Evolutionary conservation across 306 rosid genomes (phyloP).

Genomic region (Fragaria nilgerrensis): DNA sequence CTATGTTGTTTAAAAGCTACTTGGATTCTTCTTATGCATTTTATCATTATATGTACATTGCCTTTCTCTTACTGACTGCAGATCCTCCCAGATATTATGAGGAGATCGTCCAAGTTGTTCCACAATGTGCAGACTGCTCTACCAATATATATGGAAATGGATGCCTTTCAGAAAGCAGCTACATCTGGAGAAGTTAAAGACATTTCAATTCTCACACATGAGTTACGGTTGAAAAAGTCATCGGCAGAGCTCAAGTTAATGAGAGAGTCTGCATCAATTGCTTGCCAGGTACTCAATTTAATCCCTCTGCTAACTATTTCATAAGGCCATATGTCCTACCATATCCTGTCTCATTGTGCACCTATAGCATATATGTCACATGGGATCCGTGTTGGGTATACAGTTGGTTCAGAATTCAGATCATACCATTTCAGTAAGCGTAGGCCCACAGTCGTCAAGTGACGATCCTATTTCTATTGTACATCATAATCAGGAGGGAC

Average conservation of each 20-base stretch:
- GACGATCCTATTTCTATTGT: background rate
- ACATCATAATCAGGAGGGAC: background rate
- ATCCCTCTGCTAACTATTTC: background rate
- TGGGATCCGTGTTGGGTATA: background rate
- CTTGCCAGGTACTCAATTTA: constrained; percentile 72
- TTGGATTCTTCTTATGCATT: background rate
- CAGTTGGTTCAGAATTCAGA: background rate
- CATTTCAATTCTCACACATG: constrained; percentile 55
- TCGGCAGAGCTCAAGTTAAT: constrained; percentile 83
- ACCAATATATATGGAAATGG: constrained; percentile 59
- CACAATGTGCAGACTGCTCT: constrained; percentile 73
- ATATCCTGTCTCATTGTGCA: background rate
- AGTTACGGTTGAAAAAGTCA: constrained; percentile 79
- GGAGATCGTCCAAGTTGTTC: constrained; percentile 60
- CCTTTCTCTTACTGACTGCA: constrained; percentile 47
- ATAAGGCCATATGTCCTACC: background rate
- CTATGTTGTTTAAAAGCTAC: background rate
- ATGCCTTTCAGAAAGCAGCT: constrained; percentile 60
- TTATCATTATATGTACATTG: constrained; percentile 8
- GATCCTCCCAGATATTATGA: constrained; percentile 81
- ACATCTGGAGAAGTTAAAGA: constrained; percentile 48
- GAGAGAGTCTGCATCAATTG: constrained; percentile 89
- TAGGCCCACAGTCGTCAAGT: background rate
- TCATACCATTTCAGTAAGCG: background rate
- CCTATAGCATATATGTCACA: background rate